These are phyloP conservation scores for Priceomyces carsonii DNA, from an alignment of 805 yeast genomes.

Conservation along the genomic window DNA sequence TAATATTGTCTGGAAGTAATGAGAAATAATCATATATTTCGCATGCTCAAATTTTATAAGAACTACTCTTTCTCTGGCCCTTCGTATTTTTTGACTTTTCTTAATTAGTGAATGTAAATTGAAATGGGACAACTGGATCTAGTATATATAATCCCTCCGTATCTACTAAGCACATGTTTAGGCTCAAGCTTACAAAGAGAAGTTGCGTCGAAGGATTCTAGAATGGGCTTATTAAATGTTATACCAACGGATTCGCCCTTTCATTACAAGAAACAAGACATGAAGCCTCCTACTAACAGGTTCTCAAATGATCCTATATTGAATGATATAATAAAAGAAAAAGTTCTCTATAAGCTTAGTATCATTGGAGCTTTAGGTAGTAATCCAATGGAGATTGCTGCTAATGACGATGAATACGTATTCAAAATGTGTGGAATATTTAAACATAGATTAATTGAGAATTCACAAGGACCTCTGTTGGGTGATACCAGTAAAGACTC, in stretches of 20 bases:
- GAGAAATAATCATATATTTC: no score
- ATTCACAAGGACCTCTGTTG: slow-evolving; percentile 6
- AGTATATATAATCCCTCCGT: slow-evolving; percentile 43
- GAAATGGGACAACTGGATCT: slow-evolving; percentile 12
- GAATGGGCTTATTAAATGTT: slow-evolving; percentile 26
- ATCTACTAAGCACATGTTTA: slow-evolving; percentile 36
- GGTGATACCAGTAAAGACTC: slow-evolving; percentile 4
- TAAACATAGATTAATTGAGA: slow-evolving; percentile 26
- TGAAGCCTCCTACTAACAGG: slow-evolving; percentile 8
- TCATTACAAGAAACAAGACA: slow-evolving; percentile 17
- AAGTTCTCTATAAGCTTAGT: slow-evolving; percentile 34
- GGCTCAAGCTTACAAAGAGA: slow-evolving; percentile 33
- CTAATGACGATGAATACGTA: slow-evolving; percentile 27
- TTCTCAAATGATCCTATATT: slow-evolving; percentile 33
- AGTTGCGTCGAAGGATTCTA: slow-evolving; percentile 21
- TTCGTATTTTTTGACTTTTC: no score
- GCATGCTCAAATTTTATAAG: no score
- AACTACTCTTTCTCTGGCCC: no score
- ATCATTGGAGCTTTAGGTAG: slow-evolving; percentile 38
- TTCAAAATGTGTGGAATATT: slow-evolving; percentile 32
- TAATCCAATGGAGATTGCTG: slow-evolving; percentile 24
- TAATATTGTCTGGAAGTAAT: no score
- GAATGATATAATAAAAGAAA: slow-evolving; percentile 32
- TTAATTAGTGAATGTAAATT: no score
- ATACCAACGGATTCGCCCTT: slow-evolving; percentile 26